Evolutionary conservation across 768 basidiomycete species (phyloP).

Genomic region (Russula virescens): DNA sequence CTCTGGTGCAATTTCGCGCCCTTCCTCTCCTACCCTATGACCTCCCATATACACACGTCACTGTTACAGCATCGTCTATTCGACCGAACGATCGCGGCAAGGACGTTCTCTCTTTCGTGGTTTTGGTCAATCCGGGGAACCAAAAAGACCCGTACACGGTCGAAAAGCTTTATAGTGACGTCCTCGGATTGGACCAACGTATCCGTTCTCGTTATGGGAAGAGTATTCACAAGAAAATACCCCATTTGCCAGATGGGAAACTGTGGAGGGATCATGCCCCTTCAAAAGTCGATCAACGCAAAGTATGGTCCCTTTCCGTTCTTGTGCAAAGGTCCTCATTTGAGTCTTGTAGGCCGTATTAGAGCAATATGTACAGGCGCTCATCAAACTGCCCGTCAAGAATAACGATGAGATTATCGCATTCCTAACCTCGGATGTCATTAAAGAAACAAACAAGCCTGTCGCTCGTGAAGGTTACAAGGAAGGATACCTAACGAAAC

Average conservation of each 20-base stretch:
- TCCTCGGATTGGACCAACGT: conserved; percentile 78
- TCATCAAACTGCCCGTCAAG: conserved; percentile 77
- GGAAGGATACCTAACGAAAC: conserved; percentile 92
- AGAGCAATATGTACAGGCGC: conserved; percentile 79
- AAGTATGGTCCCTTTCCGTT: conserved; percentile 46
- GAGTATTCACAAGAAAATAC: conserved; percentile 72
- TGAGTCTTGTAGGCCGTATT: conserved; percentile 50
- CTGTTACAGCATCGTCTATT: conserved; percentile 77
- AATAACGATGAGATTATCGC: conserved; percentile 86
- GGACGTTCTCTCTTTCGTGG: conserved; percentile 86
- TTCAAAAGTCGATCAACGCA: conserved; percentile 92
- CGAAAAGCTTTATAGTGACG: conserved; percentile 92
- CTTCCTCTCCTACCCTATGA: conserved; percentile 66
- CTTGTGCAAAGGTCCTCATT: conserved; percentile 14
- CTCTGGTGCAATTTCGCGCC: conserved; percentile 53
- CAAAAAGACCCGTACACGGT: conserved; percentile 75
- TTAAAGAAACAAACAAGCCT: conserved; percentile 68
- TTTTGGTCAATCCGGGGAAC: conserved; percentile 64
- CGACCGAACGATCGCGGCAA: conserved; percentile 86
- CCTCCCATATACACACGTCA: conserved; percentile 63
- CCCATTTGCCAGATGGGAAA: conserved; percentile 80
- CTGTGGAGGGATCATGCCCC: conserved; percentile 97
- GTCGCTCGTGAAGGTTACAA: conserved; percentile 81
- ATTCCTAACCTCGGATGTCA: conserved; percentile 87
- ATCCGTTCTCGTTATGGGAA: conserved; percentile 55